phyloP scores from a whole-genome alignment of 177 flowering plant genomes.

The Vitis hybrid region DNA sequence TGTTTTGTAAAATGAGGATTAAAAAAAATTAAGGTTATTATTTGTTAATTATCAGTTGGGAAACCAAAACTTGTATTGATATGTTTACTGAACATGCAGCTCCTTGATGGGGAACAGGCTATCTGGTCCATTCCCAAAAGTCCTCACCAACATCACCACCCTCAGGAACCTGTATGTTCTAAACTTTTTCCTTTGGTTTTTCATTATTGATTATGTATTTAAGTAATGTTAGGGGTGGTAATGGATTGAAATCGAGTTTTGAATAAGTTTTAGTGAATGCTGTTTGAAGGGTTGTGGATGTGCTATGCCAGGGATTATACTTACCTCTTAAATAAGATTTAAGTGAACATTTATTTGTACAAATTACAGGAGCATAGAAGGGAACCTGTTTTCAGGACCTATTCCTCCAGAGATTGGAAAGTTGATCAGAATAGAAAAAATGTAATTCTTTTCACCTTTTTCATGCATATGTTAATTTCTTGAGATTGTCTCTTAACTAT shows the following conservation, averaged over 20 bases:
- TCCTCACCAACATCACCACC: conserved; percentile 52
- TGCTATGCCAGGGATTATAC: too few species aligned
- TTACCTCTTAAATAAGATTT: too few species aligned
- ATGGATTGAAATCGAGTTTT: too few species aligned
- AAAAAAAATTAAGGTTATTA: too few species aligned
- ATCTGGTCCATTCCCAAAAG: conserved; percentile 77
- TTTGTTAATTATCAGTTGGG: background rate
- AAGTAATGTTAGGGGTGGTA: too few species aligned
- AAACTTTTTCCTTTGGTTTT: background rate
- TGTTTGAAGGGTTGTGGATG: too few species aligned
- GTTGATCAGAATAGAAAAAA: conserved; percentile 45
- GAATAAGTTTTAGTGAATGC: too few species aligned
- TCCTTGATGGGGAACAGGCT: conserved; percentile 73
- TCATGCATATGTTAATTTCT: conserved; percentile 1
- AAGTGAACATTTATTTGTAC: background rate
- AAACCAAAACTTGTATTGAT: background rate
- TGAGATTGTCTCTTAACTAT: background rate
- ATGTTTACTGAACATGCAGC: conserved; percentile 37
- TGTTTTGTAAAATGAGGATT: too few species aligned
- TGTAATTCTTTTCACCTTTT: conserved; percentile 33
- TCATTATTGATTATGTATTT: too few species aligned
- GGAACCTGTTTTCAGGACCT: conserved; percentile 50
- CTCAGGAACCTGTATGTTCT: conserved; percentile 61
- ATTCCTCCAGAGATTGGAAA: conserved; percentile 57
- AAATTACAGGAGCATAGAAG: conserved; percentile 58